Percentiles rank a stretch among this genome's conserved stretches.
Conservation (phyloP, 148 eudicot genomes). For the Cornus controversa region DNA sequence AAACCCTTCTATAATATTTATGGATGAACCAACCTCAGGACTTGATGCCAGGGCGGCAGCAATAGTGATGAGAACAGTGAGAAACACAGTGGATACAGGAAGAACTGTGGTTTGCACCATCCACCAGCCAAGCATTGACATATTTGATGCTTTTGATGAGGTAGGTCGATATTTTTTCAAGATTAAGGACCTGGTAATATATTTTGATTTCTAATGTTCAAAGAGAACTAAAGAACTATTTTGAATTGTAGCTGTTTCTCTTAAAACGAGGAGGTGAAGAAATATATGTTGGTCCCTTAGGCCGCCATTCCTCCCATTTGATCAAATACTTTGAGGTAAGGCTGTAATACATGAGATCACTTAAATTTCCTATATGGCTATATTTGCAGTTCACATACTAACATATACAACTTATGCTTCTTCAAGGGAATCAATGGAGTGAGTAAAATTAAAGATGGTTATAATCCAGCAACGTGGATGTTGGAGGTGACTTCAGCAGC, state of each 20-base stretch:
- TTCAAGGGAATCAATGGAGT: constrained; percentile 48
- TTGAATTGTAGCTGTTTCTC: constrained; percentile 44
- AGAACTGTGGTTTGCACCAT: constrained; percentile 66
- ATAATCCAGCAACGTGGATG: constrained; percentile 82
- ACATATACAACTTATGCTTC: neutral
- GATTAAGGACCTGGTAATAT: neutral
- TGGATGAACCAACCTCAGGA: constrained; percentile 75
- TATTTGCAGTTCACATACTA: neutral
- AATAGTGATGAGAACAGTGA: constrained; percentile 64
- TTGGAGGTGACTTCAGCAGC: constrained; percentile 58
- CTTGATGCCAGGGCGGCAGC: constrained; percentile 72
- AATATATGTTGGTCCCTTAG: constrained; percentile 57
- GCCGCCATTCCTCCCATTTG: constrained; percentile 34
- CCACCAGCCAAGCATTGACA: constrained; percentile 68
- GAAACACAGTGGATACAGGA: constrained; percentile 66
- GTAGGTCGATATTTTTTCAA: constrained; percentile 16
- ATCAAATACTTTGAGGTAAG: constrained; percentile 57
- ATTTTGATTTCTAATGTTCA: neutral
- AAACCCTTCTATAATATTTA: constrained; percentile 63
- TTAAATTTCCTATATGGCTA: neutral
- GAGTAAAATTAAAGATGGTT: constrained; percentile 60
- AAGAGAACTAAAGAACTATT: neutral
- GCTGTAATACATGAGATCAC: neutral
- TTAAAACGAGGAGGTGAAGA: constrained; percentile 59
- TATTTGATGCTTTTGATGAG: constrained; percentile 67